A percentile compares a stretch with the other conserved stretches of the same genome.
Evolutionary conservation across 148 eudicot species (phyloP).

Genomic region (Salicornia ramosissima): DNA sequence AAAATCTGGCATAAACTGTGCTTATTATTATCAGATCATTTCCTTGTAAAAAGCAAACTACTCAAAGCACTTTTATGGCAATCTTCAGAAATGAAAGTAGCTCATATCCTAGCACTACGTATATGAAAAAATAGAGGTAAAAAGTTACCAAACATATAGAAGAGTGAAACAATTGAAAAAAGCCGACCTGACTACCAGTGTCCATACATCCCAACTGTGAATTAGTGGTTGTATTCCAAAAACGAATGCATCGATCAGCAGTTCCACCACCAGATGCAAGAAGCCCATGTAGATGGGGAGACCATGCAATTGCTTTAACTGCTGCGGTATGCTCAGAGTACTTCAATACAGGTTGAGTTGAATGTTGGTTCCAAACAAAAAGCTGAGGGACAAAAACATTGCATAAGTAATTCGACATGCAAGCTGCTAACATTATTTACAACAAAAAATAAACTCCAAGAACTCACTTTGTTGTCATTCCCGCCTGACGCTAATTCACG

Average conservation of each 20-base stretch:
- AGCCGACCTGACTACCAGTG: slow-evolving; percentile 87
- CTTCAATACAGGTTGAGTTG: slow-evolving; percentile 72
- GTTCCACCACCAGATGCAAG: slow-evolving; percentile 99
- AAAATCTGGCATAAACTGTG: neutral
- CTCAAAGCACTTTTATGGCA: neutral
- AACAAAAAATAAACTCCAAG: neutral
- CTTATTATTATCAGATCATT: neutral
- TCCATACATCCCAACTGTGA: slow-evolving; percentile 78
- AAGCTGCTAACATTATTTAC: slow-evolving; percentile 1
- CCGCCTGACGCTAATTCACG: slow-evolving; percentile 96
- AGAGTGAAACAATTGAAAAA: neutral
- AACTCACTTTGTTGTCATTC: slow-evolving; percentile 79
- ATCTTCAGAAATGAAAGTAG: neutral
- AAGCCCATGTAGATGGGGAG: slow-evolving; percentile 88
- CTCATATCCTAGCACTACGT: neutral
- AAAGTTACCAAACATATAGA: neutral
- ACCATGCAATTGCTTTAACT: slow-evolving; percentile 97
- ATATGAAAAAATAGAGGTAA: neutral
- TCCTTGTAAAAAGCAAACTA: neutral
- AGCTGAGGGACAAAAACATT: slow-evolving; percentile 39
- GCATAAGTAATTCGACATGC: neutral
- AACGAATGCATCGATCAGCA: slow-evolving; percentile 86
- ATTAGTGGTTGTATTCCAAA: slow-evolving; percentile 89
- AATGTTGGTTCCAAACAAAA: slow-evolving; percentile 84
- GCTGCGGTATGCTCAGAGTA: slow-evolving; percentile 87